These are phyloP conservation scores for Pueraria montana DNA, from an alignment of 306 rosid genomes.

Conservation along the genomic window DNA sequence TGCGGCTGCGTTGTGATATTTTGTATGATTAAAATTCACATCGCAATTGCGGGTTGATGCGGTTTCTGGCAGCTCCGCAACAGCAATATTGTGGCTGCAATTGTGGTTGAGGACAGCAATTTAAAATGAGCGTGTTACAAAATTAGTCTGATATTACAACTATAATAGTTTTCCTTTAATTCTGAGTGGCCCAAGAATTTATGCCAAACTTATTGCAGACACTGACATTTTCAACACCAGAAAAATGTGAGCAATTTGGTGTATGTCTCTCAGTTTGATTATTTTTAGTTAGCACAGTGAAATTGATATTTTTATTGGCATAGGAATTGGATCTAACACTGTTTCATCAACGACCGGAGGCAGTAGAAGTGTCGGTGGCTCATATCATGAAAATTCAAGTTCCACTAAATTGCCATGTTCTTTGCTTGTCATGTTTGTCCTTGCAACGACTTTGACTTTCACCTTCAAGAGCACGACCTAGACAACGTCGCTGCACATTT, in stretches of 20 bases:
- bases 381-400: conserved; percentile 51
- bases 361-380: conserved; percentile 38
- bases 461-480: conserved; percentile 33
- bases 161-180: background rate
- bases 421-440: conserved; percentile 48
- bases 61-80: no score
- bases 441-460: conserved; percentile 42
- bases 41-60: no score
- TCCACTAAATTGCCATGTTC: conserved; percentile 42
- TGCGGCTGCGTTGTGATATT: no score
- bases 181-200: background rate
- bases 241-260: background rate
- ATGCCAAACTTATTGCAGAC: conserved; percentile 6
- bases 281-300: background rate
- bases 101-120: no score
- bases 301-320: background rate
- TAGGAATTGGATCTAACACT: conserved; percentile 52
- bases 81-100: no score
- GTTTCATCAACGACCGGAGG: conserved; percentile 41
- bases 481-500: background rate
- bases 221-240: background rate
- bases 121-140: no score
- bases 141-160: no score
- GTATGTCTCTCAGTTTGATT: background rate
- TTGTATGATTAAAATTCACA: no score